Conservation (phyloP, 2,329 filamentous ascomycete genomes). For the Colletotrichum nymphaeae region DNA sequence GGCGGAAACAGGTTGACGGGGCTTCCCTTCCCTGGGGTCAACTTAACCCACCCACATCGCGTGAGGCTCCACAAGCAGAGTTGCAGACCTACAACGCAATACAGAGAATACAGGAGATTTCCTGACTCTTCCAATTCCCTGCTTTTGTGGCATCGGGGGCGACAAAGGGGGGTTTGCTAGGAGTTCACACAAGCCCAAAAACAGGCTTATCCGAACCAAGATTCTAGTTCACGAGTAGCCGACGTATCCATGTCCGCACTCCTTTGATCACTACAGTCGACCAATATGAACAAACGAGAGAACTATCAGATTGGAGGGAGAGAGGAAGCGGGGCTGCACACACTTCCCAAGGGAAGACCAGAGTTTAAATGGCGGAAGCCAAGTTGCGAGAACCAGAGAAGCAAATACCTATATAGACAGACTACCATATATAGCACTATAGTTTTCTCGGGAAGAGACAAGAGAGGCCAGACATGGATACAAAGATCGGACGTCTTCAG, state of each 20-base stretch:
- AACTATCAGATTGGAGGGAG: not conserved
- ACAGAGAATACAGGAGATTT: not conserved
- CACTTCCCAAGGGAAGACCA: not conserved
- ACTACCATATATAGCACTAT: not conserved
- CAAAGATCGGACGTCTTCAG: not conserved
- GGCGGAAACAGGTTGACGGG: not conserved
- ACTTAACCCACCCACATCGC: not conserved
- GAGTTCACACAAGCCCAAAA: not conserved
- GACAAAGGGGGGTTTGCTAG: not conserved
- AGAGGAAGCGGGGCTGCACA: not conserved
- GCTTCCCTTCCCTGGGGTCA: not conserved
- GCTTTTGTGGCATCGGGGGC: not conserved
- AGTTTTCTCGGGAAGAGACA: not conserved
- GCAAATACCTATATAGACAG: not conserved
- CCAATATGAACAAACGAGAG: not conserved
- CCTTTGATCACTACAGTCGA: not conserved
- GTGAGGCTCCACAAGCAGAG: not conserved
- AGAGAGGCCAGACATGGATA: not conserved
- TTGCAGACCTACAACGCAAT: not conserved
- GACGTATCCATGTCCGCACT: not conserved
- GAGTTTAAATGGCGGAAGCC: not conserved
- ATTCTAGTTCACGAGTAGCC: not conserved
- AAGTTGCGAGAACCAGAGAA: not conserved
- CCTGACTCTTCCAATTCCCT: not conserved
- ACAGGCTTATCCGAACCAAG: not conserved